Base-by-base conservation (phyloP, 2,329 filamentous ascomycete species). In the Colletotrichum sp. region DNA sequence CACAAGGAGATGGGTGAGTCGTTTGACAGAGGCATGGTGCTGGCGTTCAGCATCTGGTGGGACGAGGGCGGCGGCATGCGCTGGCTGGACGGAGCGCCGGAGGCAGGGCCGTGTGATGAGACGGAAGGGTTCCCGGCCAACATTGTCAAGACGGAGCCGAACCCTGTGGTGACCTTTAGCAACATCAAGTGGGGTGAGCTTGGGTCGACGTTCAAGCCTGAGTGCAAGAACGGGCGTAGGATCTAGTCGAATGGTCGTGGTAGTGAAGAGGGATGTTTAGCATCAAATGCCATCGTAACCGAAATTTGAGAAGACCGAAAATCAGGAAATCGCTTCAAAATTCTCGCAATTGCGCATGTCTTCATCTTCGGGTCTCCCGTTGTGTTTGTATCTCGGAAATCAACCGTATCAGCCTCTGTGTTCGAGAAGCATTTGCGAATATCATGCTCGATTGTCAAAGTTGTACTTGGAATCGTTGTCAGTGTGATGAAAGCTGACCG, bases 111-210 rank as follows among this genome's bases (percentile, higher is more conserved):
- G 21, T 92, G 91, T 81, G 86, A 86, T 78, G 84, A 83, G 5
- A 89, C 86, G 0, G 88, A 90, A 78, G 91, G 90, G 1, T 84
- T 86, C 73, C 90, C 91, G 0, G 81, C 82, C 48, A 82, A 85
- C 16, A 89, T 92, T 71, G 75, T 85, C 69, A 81, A 84, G 62
- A 80, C 89, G 16, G 83, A 89, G 78, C 87, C 88, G 1, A 83
- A 84, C 64, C 87, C 90, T 1, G 84, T 84, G 16, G 89, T 92
- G 5, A 87, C 83, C 2, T 92, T 90, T 79, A 89, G 87, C 76
- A 88, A 91, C 78, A 89, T 92, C 78, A 88, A 87, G 79, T 90
- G 89, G 86, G 91, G 91, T n/a, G 89, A 92, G 77, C 89, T 92
- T 78, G 89, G 87, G 6, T 89, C 89, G 21, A 92, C 88, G 1